A percentile compares a stretch with the other conserved stretches of the same genome.
These are phyloP conservation scores for Camellia japonica DNA, from an alignment of 148 eudicot genomes.

Conservation along the genomic window DNA sequence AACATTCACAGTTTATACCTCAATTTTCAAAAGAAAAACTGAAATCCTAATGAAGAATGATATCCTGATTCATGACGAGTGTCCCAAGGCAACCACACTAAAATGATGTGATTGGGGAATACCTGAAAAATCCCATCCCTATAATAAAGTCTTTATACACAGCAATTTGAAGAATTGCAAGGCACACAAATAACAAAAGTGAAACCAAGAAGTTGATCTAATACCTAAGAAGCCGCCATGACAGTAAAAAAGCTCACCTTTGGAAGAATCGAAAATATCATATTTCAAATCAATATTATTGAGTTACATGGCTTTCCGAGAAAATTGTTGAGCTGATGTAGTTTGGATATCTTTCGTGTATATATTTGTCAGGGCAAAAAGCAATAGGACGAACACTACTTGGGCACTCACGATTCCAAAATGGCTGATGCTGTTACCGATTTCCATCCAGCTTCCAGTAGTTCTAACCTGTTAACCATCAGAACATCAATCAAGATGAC, in stretches of 20 bases:
- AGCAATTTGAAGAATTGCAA: background rate
- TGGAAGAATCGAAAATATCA: background rate
- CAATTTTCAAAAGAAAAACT: too few species aligned
- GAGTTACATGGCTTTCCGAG: slow-evolving; percentile 46
- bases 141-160: background rate
- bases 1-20: too few species aligned
- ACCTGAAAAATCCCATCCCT: background rate
- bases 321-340: slow-evolving; percentile 39
- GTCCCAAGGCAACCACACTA: background rate
- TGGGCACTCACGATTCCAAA: slow-evolving; percentile 98
- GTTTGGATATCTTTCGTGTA: slow-evolving; percentile 84
- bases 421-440: slow-evolving; percentile 98
- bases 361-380: slow-evolving; percentile 76
- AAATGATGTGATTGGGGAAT: background rate
- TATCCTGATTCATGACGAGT: background rate
- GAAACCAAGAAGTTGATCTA: slow-evolving; percentile 10
- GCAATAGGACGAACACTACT: slow-evolving; percentile 86
- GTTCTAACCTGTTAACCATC: slow-evolving; percentile 57
- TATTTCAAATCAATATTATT: too few species aligned
- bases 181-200: background rate
- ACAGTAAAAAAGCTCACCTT: background rate
- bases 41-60: too few species aligned
- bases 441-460: slow-evolving; percentile 99
- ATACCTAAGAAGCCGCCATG: slow-evolving; percentile 1
- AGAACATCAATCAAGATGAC: background rate